phyloP scores from a whole-genome alignment of 805 yeast genomes.

The Komagataella mondaviorum region DNA sequence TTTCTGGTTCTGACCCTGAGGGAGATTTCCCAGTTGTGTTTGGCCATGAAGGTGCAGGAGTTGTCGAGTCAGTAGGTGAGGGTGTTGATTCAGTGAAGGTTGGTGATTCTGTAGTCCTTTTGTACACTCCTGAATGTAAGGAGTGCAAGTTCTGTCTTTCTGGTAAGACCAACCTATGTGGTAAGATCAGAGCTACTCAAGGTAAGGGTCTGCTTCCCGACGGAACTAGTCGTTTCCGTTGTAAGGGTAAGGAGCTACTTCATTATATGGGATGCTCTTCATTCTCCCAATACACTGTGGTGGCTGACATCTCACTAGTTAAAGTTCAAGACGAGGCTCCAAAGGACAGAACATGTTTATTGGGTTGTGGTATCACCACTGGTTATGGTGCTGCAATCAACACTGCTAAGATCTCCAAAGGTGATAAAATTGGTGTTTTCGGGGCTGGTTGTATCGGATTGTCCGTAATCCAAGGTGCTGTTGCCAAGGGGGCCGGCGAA shows the following conservation, averaged over 20 bases:
- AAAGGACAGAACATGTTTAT: constrained; percentile 74
- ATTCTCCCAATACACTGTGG: constrained; percentile 94
- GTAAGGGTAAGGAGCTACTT: constrained; percentile 70
- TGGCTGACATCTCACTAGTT: constrained; percentile 93
- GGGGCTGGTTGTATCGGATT: constrained; percentile 98
- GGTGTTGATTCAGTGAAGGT: constrained; percentile 82
- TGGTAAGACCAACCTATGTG: constrained; percentile 95
- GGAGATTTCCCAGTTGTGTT: constrained; percentile 87
- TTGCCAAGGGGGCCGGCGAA: constrained; percentile 64
- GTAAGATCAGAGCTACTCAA: constrained; percentile 92
- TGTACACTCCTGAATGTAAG: constrained; percentile 94
- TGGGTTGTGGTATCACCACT: constrained; percentile 98
- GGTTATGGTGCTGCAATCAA: constrained; percentile 96
- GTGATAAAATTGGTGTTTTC: constrained; percentile 90
- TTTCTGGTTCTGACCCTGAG: constrained; percentile 92
- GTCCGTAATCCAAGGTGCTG: constrained; percentile 93
- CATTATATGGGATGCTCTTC: constrained; percentile 99
- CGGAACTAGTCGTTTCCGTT: constrained; percentile 83
- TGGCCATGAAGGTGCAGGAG: constrained; percentile 98
- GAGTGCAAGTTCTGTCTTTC: constrained; percentile 91
- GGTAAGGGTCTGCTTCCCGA: constrained; percentile 99
- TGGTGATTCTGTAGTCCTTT: constrained; percentile 89
- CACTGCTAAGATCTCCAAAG: constrained; percentile 82
- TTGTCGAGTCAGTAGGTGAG: constrained; percentile 90
- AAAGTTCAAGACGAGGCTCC: constrained; percentile 80